phyloP scores from a whole-genome alignment of 2,329 filamentous ascomycete genomes.

The Bipolaris bicolor region DNA sequence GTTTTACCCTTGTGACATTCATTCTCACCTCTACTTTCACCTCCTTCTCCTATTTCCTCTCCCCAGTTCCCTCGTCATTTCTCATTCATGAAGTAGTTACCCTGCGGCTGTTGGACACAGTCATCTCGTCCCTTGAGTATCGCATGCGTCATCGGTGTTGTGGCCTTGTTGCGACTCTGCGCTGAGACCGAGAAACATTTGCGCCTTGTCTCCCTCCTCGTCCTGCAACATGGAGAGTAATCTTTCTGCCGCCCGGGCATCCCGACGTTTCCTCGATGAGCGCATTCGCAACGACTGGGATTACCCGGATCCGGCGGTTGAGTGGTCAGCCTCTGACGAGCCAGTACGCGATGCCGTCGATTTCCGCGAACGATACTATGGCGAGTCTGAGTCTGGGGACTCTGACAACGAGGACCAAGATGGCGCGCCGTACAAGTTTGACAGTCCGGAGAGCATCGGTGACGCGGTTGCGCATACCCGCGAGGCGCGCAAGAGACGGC shows the following conservation, averaged over 20 bases:
- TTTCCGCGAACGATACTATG: slow-evolving; percentile 55
- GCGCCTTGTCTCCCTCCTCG: neutral
- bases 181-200: neutral
- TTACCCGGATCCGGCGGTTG: slow-evolving; percentile 45
- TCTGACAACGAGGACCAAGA: slow-evolving; percentile 35
- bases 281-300: slow-evolving; percentile 55
- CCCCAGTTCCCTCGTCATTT: neutral
- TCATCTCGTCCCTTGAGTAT: neutral
- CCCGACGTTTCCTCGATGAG: slow-evolving; percentile 51
- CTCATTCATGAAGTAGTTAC: neutral
- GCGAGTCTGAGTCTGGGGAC: slow-evolving; percentile 38
- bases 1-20: neutral
- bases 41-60: neutral
- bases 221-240: slow-evolving; percentile 45
- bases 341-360: slow-evolving; percentile 41
- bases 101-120: neutral
- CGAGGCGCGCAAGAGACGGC: slow-evolving; percentile 46
- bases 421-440: slow-evolving; percentile 50
- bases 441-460: slow-evolving; percentile 54
- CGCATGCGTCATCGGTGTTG: slow-evolving; percentile 9
- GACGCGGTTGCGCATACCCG: slow-evolving; percentile 42
- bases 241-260: slow-evolving; percentile 51
- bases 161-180: neutral
- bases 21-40: neutral
- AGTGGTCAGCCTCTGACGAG: slow-evolving; percentile 44